These are phyloP conservation scores for Penicillium tannophilum DNA, from an alignment of 495 filamentous ascomycete species.

Conservation along the genomic window DNA sequence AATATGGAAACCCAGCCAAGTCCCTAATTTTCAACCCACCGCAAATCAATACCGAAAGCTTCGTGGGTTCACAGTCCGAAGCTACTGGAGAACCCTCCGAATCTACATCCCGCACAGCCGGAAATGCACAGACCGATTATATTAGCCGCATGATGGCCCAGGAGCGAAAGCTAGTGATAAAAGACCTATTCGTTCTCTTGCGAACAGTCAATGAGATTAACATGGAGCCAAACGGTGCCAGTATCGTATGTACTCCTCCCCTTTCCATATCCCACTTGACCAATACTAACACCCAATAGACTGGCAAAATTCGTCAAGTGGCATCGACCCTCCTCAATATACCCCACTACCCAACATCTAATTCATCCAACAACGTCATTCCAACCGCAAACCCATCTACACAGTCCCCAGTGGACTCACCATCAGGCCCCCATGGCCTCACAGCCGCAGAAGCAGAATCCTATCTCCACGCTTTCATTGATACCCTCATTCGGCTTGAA, in stretches of 20 bases:
- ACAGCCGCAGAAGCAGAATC: constrained; percentile 57
- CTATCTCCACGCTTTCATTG: constrained; percentile 66
- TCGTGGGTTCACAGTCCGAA: not conserved
- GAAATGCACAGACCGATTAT: constrained; percentile 44
- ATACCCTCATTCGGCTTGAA: constrained; percentile 71
- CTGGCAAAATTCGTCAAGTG: constrained; percentile 72
- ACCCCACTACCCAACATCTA: constrained; percentile 38
- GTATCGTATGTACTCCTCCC: constrained; percentile 53
- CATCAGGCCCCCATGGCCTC: constrained; percentile 35
- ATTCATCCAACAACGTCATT: constrained; percentile 6
- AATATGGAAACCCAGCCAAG: constrained; percentile 26
- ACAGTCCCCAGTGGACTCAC: constrained; percentile 14
- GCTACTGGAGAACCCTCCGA: constrained; percentile 4
- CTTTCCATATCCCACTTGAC: not conserved
- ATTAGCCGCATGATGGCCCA: constrained; percentile 58
- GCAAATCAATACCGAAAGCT: constrained; percentile 23
- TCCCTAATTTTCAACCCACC: constrained; percentile 23
- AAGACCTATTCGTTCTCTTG: constrained; percentile 69
- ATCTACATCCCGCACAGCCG: constrained; percentile 11
- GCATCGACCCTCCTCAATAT: constrained; percentile 72
- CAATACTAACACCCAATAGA: constrained; percentile 31
- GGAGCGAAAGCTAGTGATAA: constrained; percentile 76
- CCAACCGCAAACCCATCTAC: constrained; percentile 12
- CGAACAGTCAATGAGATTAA: constrained; percentile 73
- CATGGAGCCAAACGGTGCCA: constrained; percentile 79